phyloP scores from a whole-genome alignment of 2,329 filamentous ascomycete species.

The Colletotrichum graminicola region DNA sequence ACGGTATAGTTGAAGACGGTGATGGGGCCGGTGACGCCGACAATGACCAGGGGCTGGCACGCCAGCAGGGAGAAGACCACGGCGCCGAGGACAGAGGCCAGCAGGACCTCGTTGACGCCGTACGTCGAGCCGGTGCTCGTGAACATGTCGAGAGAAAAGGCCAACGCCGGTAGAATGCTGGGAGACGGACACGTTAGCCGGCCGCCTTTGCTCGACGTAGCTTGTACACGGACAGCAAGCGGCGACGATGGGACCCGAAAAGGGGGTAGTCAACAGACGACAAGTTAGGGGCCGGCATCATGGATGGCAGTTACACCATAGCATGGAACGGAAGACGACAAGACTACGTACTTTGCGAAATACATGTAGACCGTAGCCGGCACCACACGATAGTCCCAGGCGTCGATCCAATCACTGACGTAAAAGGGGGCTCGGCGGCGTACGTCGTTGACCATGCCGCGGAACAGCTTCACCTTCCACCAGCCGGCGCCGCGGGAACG shows the following conservation, averaged over 20 bases:
- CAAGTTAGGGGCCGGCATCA: background rate
- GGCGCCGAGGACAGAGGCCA: constrained; percentile 84
- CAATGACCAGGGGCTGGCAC: constrained; percentile 89
- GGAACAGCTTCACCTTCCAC: constrained; percentile 82
- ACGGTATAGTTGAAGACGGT: constrained; percentile 96
- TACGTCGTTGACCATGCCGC: constrained; percentile 84
- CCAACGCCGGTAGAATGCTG: constrained; percentile 87
- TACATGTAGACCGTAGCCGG: constrained; percentile 94
- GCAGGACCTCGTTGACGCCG: constrained; percentile 91
- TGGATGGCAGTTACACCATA: background rate
- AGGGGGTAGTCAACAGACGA: background rate
- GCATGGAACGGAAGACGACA: background rate
- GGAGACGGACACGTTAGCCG: background rate
- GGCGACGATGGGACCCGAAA: background rate
- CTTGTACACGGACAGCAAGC: background rate
- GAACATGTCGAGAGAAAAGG: constrained; percentile 95
- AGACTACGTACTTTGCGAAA: constrained; percentile 81
- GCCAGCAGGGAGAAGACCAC: constrained; percentile 85
- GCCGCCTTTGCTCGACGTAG: background rate
- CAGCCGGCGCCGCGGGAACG: constrained; percentile 57
- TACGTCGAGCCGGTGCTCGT: constrained; percentile 87
- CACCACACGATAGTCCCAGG: constrained; percentile 90
- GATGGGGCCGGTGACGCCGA: constrained; percentile 91
- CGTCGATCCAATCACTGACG: constrained; percentile 85
- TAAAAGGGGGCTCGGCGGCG: constrained; percentile 82